Base-by-base conservation (phyloP, 805 yeast genomes). In the Nakazawaea laoshanensis region DNA sequence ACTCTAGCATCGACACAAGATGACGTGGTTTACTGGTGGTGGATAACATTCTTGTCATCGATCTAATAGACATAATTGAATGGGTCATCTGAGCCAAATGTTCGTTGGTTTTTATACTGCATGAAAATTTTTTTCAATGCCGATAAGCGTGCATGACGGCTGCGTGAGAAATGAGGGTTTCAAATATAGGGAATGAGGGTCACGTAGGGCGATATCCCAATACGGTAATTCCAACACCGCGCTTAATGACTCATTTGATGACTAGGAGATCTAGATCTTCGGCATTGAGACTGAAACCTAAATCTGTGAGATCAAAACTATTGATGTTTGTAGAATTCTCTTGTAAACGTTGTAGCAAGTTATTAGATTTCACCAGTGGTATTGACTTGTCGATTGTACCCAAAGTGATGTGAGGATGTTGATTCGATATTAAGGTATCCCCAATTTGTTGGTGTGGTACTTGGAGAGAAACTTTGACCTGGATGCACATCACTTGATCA, bases 1-100 rank as follows among this genome's bases (percentile, higher is more conserved):
- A 67, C 48, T 87, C 94, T 16, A 82, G 73, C 46, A 87, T 92
- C 18, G 85, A 81, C 15, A 84, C 69, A 50, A 92, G 65, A 54
- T 89, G 96, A 54, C 94, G 74, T 17, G 69, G 59, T 28, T 42
- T 41, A 5, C n/a, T 17, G 3, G 35, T 24, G 9, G 54, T 40
- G 4, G 57, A 43, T 19, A 51, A 53, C 1, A 42, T 27, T 43
- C 56, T 50, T 24, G 32, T 17, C 22, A 20, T 7, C 7, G 22
- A 7, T 11, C 23, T 5, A 13, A 27, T 12, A 11, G 32, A 27
- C 32, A 28, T 28, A 9, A 19, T n/a, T n/a, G n/a, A n/a, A n/a
- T n/a, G n/a, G n/a, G n/a, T n/a, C n/a, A n/a, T n/a, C 22, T 5
- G 6, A 24, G 28, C 19, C 10, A 20, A 20, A 20, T 10, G 7